Base-by-base conservation (phyloP, 306 rosid genomes). In the Malus orientalis region DNA sequence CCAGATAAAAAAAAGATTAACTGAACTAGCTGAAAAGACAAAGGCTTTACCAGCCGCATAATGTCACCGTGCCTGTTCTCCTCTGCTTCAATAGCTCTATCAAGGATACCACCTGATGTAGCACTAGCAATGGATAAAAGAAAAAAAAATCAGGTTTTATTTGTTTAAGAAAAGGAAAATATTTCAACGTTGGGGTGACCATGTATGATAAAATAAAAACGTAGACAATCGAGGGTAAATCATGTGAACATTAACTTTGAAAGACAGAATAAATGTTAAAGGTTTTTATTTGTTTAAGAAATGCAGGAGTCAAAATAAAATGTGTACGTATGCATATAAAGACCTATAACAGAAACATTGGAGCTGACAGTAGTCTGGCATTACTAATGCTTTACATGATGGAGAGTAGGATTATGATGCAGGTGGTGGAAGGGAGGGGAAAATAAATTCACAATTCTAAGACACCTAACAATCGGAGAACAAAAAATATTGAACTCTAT, bases 41-140 rank as follows among this genome's bases (percentile, higher is more conserved):
- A 45, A 44, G 27, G 49, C 62, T 74, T 22, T 81, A 87, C 91
- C 91, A 87, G 88, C 71, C 89, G 84, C 79, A 87, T 20, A 42
- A 87, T 81, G 75, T 87, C 91, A n/a, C 87, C 84, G 13, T 87
- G 89, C 67, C 20, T 83, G 76, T 67, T 76, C 27, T 78, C 91
- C 87, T 87, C 91, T 1, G 91, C 91, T 81, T 82, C 91, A 33
- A 87, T 51, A 73, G 91, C 91, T 81, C 77, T 83, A 76, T 87
- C 91, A 65, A 87, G 89, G 67, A 87, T 87, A 74, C 91, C 91
- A 8, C 91, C 91, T 6, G 91, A 80, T 36, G 91, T 85, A 70
- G 91, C 85, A 85, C 91, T 87, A 76, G 27, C 77, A 69, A 83
- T 18, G 53, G 16, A 55, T 14, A 59, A 25, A 67, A 38, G 30